Base-by-base conservation (phyloP, 2,329 filamentous ascomycete species). In the Ascomycota sp. region DNA sequence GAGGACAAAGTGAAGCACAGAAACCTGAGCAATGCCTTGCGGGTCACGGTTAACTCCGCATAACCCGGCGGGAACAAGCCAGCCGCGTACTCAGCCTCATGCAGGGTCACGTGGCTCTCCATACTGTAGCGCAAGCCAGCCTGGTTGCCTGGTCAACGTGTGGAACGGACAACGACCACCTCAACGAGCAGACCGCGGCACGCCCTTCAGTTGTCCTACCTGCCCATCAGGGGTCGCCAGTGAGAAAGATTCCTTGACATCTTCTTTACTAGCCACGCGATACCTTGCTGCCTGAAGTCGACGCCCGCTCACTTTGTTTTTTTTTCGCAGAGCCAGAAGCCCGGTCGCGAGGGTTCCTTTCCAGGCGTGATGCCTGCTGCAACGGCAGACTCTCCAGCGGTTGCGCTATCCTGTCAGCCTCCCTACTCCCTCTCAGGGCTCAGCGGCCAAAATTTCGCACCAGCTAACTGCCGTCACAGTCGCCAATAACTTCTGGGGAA, bases 401-500 rank as follows among this genome's bases (percentile, higher is more conserved):
- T 78, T 46, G 61, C 71, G 44, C 59, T 78, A 48, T 79, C 74
- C 32, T 79, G 72, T 77, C 59, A 47, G 62, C 36, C 36, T 25
- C 32, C 30, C 29, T 28, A 9, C 28, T 21, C 16, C 16, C 16
- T 21, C 16, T 21, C 16, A 5, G 16, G 16, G 16, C 16, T 21
- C 16, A 21, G 3, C 3, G 16, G 16, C 5, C 16, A 21, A 21
- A 21, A 21, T 21, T 21, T 26, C 5, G 9, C 26, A 12, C 16
- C 33, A 9, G 25, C 47, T 49, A 35, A 47, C 39, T 33, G 33
- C 25, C 26, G 13, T 32, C 29, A 3, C 33, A 84, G 84, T 98
- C 61, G 86, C 89, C 48, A 98, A 98, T 61, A 98, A 98, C 54
- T 98, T 98, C 57, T 98, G 89, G 89, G 89, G 89, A 41, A 95